Base-by-base conservation (phyloP, 1,284 basidiomycete genomes). In the Laetiporus sulphureus region DNA sequence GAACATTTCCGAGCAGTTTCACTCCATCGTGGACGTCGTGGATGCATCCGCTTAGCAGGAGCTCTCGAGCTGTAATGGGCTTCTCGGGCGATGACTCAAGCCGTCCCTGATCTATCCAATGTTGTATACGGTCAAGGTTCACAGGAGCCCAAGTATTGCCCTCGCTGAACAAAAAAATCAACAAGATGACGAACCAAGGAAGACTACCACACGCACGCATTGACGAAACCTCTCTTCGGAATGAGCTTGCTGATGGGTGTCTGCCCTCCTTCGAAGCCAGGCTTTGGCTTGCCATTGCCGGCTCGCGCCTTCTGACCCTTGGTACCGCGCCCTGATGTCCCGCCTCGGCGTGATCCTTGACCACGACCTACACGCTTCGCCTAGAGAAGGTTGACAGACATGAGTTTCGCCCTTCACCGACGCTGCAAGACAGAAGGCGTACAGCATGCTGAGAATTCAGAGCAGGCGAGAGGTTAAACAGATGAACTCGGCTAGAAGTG, bases 221-320 rank as follows among this genome's bases (percentile, higher is more conserved):
- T 98, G 46, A 83, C 76, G 62, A 98, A 99, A 34, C 95, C 95
- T 36, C 83, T 77, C 71, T 99, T 99, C 7, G 95, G 95, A 60
- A 94, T 90, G 35, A 84, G 70, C 52, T 92, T 83, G n/a, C 83
- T 84, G 44, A 99, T 78, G 5, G 95, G 90, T 18, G 93, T 97
- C 64, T 98, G 95, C 51, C 95, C 95, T 58, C 95, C 95, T 63
- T 96, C 94, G 53, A 98, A 99, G 5, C 84, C 82, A 22, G 79
- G 72, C 51, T 76, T 80, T 20, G 91, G 80, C 56, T 80, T 89
- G n/a, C 92, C 90, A 54, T 90, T 85, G 4, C 95, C 94, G 16
- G 89, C 79, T 43, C 95, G 80, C 32, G 94, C 86, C 47, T 94
- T 95, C 63, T 96, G 93, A 56, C 95, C 95, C 59, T 99, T 99